Evolutionary conservation across 192 early-diverging fungal genomes (phyloP), one percentile per base, ranked within the genome.

Genomic region (Linnemannia elongata): DNA sequence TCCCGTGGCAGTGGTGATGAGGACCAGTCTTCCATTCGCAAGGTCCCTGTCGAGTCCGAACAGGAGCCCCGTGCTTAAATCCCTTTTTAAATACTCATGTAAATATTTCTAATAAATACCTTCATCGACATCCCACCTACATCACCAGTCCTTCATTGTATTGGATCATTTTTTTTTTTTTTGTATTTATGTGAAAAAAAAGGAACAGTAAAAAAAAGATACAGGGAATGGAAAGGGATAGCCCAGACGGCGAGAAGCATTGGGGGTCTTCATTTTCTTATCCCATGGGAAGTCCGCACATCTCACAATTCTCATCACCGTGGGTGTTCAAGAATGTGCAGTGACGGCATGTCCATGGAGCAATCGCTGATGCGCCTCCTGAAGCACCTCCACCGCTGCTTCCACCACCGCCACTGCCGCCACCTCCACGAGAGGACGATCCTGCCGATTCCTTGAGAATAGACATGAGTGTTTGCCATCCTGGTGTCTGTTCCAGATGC

Each of bases 281-380:
- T 75, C 85, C 88, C 70, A 90, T 88, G 20, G 96, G 97, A 52
- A 97, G 89, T 30, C 94, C 95, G 83, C 97, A 97, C 90, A 97
- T 96, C 82, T 96, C 95, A 83, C 97, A 97, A 39, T 88, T 94
- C 69, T 89, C 91, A 42, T 89, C 91, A 0, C 89, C 82, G 35
- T 79, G 82, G 41, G 90, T 85, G 88, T 97, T 97, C n/a, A 83
- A 75, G 85, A 93, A 96, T 20, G 97, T 97, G 86, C 97, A 97
- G 83, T 96, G 94, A 69, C 91, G 88, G 83, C 96, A 97, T 57
- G 89, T 90, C 90, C 93, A 93, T 63, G 91, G 80, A 5, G 82
- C 82, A 55, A 66, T 52, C 2, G 80, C 81, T 12, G 82, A 77
- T 10, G 81, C 75, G 30, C 69, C 42, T 38, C 80, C 69, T 33